These are phyloP conservation scores for Phytophthora sp. DNA, from an alignment of 352 stramenopile genomes.

Conservation along the genomic window DNA sequence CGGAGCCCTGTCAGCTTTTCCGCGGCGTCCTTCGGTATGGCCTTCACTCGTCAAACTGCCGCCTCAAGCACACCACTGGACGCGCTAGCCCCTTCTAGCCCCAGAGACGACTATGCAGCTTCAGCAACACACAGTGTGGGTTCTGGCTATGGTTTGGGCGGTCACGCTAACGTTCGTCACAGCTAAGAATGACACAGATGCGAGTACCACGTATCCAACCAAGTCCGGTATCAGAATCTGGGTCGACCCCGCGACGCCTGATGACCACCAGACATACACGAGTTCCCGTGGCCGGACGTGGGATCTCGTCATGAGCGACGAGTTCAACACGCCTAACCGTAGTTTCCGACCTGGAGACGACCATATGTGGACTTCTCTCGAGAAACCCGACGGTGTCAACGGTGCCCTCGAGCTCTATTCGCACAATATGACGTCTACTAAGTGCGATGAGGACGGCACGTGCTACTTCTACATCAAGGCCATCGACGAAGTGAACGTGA, in stretches of 20 bases:
- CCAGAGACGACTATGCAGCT: constrained; percentile 7
- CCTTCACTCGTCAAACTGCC: constrained; percentile 37
- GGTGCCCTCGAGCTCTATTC: constrained; percentile 92
- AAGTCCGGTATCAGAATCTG: constrained; percentile 49
- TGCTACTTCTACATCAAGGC: constrained; percentile 60
- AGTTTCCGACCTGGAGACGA: constrained; percentile 92
- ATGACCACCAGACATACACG: constrained; percentile 39
- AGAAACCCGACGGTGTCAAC: constrained; percentile 94
- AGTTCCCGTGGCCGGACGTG: constrained; percentile 53
- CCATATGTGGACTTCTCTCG: constrained; percentile 93
- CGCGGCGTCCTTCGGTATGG: neutral
- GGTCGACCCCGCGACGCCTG: constrained; percentile 69
- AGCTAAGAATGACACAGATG: constrained; percentile 15
- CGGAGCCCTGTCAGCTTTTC: neutral
- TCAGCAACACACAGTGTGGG: constrained; percentile 13
- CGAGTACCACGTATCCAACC: constrained; percentile 33
- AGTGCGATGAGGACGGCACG: constrained; percentile 51
- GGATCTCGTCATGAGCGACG: constrained; percentile 93
- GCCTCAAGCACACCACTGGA: constrained; percentile 46
- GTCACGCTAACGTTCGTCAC: constrained; percentile 7
- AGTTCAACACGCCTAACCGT: constrained; percentile 92
- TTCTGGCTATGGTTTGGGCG: neutral
- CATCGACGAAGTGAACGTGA: constrained; percentile 40
- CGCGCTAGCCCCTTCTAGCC: constrained; percentile 1
- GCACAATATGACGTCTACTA: constrained; percentile 71